These are phyloP conservation scores for Hypoxylon intermedium DNA, from an alignment of 495 filamentous ascomycete species.

Conservation along the genomic window DNA sequence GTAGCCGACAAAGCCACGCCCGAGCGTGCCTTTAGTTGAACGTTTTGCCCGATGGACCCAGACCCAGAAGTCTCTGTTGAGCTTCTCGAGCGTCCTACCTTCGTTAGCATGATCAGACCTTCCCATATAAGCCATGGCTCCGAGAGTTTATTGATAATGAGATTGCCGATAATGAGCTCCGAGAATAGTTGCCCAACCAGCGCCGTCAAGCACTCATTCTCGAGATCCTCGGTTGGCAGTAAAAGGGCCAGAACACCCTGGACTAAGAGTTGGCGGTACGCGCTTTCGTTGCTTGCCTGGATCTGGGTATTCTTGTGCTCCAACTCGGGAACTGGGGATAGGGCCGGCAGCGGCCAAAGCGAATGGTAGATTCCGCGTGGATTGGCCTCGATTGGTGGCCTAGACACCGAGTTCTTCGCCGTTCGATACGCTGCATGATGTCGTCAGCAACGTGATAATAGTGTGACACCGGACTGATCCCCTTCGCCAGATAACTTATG, in stretches of 20 bases:
- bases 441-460: slow-evolving; percentile 17
- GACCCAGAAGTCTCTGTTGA: slow-evolving; percentile 13
- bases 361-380: slow-evolving; percentile 79
- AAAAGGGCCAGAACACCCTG: slow-evolving; percentile 79
- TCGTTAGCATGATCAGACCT: slow-evolving; percentile 65
- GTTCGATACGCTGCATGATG: slow-evolving; percentile 59
- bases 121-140: slow-evolving; percentile 89
- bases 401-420: slow-evolving; percentile 58
- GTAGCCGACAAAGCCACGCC: slow-evolving; percentile 20
- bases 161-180: slow-evolving; percentile 81
- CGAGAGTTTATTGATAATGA: slow-evolving; percentile 76
- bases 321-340: slow-evolving; percentile 75
- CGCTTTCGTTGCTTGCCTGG: slow-evolving; percentile 77
- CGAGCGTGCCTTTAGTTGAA: slow-evolving; percentile 37
- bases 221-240: slow-evolving; percentile 88
- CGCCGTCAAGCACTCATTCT: slow-evolving; percentile 80
- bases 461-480: slow-evolving; percentile 2
- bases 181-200: slow-evolving; percentile 85
- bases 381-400: slow-evolving; percentile 63
- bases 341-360: slow-evolving; percentile 77
- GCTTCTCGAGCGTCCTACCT: slow-evolving; percentile 30
- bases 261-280: slow-evolving; percentile 82
- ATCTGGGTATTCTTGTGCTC: slow-evolving; percentile 58
- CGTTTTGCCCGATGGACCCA: slow-evolving; percentile 29
- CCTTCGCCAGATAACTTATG: not conserved